Base-by-base conservation (phyloP, 768 basidiomycete genomes). In the Suillus cothurnatus region DNA sequence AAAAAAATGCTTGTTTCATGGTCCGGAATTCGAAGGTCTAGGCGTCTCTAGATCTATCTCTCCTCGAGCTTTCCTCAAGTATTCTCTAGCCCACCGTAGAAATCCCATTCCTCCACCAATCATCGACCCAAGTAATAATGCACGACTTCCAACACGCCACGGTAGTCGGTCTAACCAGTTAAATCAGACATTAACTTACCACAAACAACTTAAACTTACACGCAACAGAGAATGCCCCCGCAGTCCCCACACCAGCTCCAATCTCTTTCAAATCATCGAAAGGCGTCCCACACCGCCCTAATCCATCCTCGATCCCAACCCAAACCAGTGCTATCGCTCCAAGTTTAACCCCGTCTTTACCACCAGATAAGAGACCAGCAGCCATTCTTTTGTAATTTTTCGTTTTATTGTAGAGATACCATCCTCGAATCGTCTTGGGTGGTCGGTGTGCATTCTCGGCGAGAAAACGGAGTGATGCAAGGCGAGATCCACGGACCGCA, bases 401-500 rank as follows among this genome's bases (percentile, higher is more conserved):
- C 34, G 93, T 95, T 82, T 96, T 96, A 75, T 94, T 92, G 86
- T 97, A 96, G 71, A 94, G 91, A 77, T 95, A 97, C 94, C 95
- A 96, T 65, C 95, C 95, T 69, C 90, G 86, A 64, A 94, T 84
- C 36, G 95, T 97, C 69, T 79, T 89, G 26, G 94, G 94, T 57
- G 91, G 84, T 63, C 93, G 84, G 77, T 97, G 95, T 52, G 89
- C 94, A 75, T 97, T 96, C 77, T 97, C 94, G n/a, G 94, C 94
- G 59, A 95, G 83, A 76, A 92, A 96, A 61, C 87, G 89, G 74
- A 95, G 79, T 15, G 86, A 84, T n/a, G 90, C 87, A 56, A 77
- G 81, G 52, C 90, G 85, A 14, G 88, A 88, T 23, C 90, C 91
- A 23, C 92, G 88, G 70, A 91, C 82, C 28, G 87, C 79, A n/a